Base-by-base conservation (phyloP, 768 basidiomycete species). In the Termitomyces titanicus region DNA sequence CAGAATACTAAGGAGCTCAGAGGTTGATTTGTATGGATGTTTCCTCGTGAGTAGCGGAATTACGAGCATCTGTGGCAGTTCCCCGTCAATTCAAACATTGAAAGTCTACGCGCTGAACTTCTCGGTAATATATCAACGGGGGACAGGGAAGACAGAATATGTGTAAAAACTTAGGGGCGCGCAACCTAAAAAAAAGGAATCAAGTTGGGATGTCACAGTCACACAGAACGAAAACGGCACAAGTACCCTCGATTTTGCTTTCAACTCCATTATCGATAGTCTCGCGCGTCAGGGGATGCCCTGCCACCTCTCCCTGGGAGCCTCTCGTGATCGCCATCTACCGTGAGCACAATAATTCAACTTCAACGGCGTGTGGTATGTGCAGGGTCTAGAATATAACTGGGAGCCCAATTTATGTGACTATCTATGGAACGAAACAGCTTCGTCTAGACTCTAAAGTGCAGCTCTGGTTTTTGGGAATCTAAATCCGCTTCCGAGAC, bases 41-140 rank as follows among this genome's bases (percentile, higher is more conserved):
- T 39, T 45, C 45, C 52, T 59, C 56, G 37, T 40, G 34, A 54
- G 40, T 33, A 61, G 49, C 60, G 62, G 58, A 49, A 54, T 58
- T 56, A 58, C 54, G 27, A 40, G 51, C 25, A 47, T 42, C 22
- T 11, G 24, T 56, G 53, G 46, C 34, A 61, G 46, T 45, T 61
- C 52, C 51, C 56, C 60, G 58, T 56, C 47, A 9, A 54, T 53
- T 38, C 46, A 39, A 57, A 45, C 10, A 39, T 24, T 48, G 37
- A 25, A 31, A 31, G 39, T 34, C 20, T 58, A 53, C 37, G 49
- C 7, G 42, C 37, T 47, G 58, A 54, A 48, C 49, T 63, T 58
- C 51, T 60, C 45, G 42, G 44, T 29, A 31, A 47, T 31, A 47
- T 35, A 53, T 49, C 47, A 46, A 56, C 48, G 48, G 54, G 33